phyloP scores from a whole-genome alignment of 164 flowering plant species.

The Sedum album region DNA sequence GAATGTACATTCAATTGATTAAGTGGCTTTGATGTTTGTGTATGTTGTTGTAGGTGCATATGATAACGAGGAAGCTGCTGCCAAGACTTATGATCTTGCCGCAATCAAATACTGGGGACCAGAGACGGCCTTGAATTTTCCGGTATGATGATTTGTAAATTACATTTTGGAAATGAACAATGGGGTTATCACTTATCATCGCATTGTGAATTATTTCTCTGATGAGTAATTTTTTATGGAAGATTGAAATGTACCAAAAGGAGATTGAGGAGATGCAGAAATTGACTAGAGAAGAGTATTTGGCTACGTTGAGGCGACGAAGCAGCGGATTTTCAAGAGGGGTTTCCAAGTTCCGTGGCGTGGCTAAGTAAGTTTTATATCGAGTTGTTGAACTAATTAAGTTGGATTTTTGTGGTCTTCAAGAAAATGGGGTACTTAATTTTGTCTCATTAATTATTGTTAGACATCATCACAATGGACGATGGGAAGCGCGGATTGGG shows the following conservation, averaged over 20 bases:
- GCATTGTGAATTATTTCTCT: background rate
- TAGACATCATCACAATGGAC: constrained; percentile 35
- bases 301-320: constrained; percentile 14
- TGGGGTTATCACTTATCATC: background rate
- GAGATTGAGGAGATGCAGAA: constrained; percentile 14
- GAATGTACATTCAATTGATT: background rate
- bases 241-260: constrained; percentile 11
- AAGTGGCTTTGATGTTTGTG: no score
- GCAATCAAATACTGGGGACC: constrained; percentile 20
- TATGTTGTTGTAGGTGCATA: constrained; percentile 12
- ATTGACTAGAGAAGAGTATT: constrained; percentile 14
- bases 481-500: constrained; percentile 36
- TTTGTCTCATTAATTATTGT: background rate
- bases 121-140: constrained; percentile 9
- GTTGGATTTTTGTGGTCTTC: background rate
- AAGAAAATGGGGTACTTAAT: background rate
- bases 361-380: constrained; percentile 11
- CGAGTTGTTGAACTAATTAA: background rate
- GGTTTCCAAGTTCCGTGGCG: constrained; percentile 14
- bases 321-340: constrained; percentile 17
- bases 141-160: constrained; percentile 6
- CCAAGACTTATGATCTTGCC: constrained; percentile 16
- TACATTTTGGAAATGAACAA: background rate
- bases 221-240: background rate
- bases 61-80: constrained; percentile 16